A percentile compares a stretch with the other conserved stretches of the same genome.
Evolutionary conservation across 2,329 filamentous ascomycete species (phyloP).

Genomic region (Periglandula ipomoeae): DNA sequence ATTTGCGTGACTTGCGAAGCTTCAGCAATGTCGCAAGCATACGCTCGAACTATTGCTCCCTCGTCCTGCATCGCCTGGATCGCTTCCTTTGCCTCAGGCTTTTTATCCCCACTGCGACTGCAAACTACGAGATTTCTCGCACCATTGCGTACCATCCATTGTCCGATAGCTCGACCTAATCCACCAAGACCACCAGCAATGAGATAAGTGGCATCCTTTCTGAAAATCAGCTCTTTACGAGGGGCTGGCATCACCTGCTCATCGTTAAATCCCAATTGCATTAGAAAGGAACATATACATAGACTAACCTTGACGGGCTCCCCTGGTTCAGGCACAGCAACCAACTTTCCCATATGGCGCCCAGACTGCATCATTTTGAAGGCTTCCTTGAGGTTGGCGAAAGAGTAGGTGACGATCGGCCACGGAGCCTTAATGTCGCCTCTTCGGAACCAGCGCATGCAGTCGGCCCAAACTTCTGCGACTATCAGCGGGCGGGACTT

Average conservation of each 20-base stretch:
- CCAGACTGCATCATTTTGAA: slow-evolving; percentile 28
- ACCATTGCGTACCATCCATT: not conserved
- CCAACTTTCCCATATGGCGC: slow-evolving; percentile 29
- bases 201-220: not conserved
- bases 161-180: not conserved
- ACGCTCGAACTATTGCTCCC: not conserved
- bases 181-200: not conserved
- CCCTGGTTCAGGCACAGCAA: slow-evolving; percentile 11
- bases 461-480: not conserved
- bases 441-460: not conserved
- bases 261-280: too few species aligned
- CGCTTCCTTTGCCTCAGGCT: not conserved
- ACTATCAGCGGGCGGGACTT: not conserved
- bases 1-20: too few species aligned
- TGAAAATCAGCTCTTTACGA: too few species aligned
- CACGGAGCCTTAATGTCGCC: not conserved
- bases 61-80: not conserved
- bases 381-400: slow-evolving; percentile 19
- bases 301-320: not conserved
- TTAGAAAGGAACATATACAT: too few species aligned
- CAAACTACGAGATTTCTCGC: not conserved
- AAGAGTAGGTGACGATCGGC: slow-evolving; percentile 4
- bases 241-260: too few species aligned
- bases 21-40: not conserved
- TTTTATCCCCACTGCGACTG: not conserved